These are phyloP conservation scores for Fagopyrum esculentum DNA, from an alignment of 148 eudicot genomes.

Conservation along the genomic window DNA sequence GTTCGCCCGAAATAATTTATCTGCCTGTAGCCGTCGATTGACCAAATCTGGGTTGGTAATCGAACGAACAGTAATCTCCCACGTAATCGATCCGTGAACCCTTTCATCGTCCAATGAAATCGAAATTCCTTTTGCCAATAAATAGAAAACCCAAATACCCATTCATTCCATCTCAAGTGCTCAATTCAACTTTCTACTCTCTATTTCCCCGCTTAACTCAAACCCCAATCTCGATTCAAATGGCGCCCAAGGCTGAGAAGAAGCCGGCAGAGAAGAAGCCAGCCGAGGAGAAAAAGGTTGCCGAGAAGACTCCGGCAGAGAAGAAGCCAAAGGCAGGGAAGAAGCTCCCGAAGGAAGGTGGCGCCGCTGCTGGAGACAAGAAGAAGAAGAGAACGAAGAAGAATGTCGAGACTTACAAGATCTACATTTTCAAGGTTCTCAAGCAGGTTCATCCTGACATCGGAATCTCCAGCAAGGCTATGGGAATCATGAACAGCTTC, in stretches of 20 bases:
- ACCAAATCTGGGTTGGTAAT: background rate
- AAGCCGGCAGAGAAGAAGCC: slow-evolving; percentile 37
- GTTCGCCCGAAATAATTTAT: no score
- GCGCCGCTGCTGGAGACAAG: background rate
- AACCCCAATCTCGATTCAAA: background rate
- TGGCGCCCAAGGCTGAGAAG: slow-evolving; percentile 24
- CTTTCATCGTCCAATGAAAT: background rate
- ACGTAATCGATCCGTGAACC: background rate
- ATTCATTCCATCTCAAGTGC: background rate
- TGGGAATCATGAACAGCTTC: background rate
- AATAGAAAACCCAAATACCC: background rate
- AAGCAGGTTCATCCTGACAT: slow-evolving; percentile 5
- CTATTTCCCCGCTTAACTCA: background rate
- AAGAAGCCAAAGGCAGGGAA: slow-evolving; percentile 23
- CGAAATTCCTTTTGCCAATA: background rate
- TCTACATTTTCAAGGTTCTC: slow-evolving; percentile 9
- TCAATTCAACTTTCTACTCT: background rate
- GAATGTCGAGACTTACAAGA: slow-evolving; percentile 1
- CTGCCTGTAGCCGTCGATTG: background rate
- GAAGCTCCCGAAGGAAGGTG: slow-evolving; percentile 1
- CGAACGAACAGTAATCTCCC: background rate
- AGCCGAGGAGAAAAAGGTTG: slow-evolving; percentile 23
- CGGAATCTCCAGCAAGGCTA: slow-evolving; percentile 2
- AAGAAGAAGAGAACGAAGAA: slow-evolving; percentile 1
- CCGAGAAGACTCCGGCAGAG: slow-evolving; percentile 25